These are phyloP conservation scores for Aspergillus piperis DNA, from an alignment of 2,329 filamentous ascomycete species.

Conservation along the genomic window DNA sequence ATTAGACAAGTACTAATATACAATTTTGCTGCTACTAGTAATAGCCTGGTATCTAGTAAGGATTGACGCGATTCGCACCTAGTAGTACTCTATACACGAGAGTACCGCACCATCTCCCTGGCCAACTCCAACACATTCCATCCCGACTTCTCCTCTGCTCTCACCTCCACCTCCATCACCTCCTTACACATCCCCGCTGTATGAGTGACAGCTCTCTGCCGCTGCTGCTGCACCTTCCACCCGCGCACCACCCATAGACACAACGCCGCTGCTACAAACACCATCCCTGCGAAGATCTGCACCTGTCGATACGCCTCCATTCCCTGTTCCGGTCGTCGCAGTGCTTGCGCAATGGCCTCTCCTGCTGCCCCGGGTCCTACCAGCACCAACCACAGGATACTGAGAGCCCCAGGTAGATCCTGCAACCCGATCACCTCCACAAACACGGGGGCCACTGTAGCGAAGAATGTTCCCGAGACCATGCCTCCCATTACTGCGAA, in stretches of 20 bases:
- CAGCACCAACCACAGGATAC: conserved; percentile 57
- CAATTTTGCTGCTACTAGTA: too few species aligned
- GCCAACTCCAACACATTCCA: background rate
- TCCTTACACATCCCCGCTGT: conserved; percentile 1
- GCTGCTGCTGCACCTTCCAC: conserved; percentile 3
- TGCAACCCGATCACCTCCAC: conserved; percentile 58
- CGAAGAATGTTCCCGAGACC: conserved; percentile 53
- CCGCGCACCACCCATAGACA: conserved; percentile 6
- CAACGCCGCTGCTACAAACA: conserved; percentile 8
- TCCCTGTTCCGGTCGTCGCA: conserved; percentile 39
- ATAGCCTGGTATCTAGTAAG: too few species aligned
- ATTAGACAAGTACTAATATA: too few species aligned
- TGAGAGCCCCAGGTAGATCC: conserved; percentile 53
- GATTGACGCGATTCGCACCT: too few species aligned
- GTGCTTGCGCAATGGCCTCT: conserved; percentile 57
- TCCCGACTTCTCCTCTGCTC: background rate
- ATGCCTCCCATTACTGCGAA: conserved; percentile 49
- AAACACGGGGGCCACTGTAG: conserved; percentile 54
- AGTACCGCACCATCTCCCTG: conserved; percentile 4
- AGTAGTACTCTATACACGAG: conserved; percentile 11
- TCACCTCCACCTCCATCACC: background rate
- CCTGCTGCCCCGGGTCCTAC: conserved; percentile 44
- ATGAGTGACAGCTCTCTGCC: background rate
- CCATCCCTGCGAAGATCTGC: conserved; percentile 11
- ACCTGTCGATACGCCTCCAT: background rate